phyloP scores from a whole-genome alignment of 805 yeast genomes.

The Candida endomychidarum region DNA sequence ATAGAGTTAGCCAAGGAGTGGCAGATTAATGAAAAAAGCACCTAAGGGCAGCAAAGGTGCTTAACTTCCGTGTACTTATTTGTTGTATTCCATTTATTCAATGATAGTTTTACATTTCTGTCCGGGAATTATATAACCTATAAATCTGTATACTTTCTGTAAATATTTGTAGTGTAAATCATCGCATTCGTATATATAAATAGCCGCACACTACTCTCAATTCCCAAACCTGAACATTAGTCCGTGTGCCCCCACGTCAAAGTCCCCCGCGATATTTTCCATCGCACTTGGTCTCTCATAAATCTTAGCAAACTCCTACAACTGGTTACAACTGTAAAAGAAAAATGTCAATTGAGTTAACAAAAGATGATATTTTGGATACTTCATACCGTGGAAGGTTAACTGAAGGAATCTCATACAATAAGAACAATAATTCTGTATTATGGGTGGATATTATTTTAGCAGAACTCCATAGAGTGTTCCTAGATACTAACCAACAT shows the following conservation, averaged over 20 bases:
- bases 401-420: conserved; percentile 68
- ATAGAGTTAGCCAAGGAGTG: conserved; percentile 41
- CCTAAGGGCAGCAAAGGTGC: no score
- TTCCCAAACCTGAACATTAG: no score
- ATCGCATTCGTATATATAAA: no score
- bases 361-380: conserved; percentile 19
- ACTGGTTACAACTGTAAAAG: not conserved
- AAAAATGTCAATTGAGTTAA: conserved; percentile 13
- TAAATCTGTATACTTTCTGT: no score
- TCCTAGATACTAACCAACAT: conserved; percentile 25
- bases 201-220: no score
- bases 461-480: conserved; percentile 39
- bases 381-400: conserved; percentile 46
- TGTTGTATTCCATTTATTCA: no score
- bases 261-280: not conserved
- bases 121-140: no score
- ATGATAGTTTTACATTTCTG: no score
- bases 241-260: not conserved
- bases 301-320: not conserved
- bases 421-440: conserved; percentile 51
- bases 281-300: no score
- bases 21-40: conserved; percentile 16
- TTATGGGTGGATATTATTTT: conserved; percentile 46
- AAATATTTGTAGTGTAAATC: no score
- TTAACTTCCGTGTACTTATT: no score